Conservation (phyloP, 2,329 filamentous ascomycete genomes). For the Colletotrichum tropicicola region DNA sequence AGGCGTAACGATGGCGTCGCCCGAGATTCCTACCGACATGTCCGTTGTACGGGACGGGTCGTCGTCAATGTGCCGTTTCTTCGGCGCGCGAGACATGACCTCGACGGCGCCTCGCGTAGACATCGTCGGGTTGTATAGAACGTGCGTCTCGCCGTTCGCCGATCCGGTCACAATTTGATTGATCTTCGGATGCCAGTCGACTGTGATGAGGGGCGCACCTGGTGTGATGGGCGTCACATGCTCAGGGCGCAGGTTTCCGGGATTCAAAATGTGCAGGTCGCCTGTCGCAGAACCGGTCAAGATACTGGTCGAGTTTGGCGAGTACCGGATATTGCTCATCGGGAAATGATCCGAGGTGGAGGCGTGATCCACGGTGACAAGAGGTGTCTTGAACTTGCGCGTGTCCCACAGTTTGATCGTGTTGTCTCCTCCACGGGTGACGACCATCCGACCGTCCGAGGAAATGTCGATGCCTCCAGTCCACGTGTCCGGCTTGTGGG, state of each 20-base stretch:
- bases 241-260: slow-evolving; percentile 87
- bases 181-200: slow-evolving; percentile 92
- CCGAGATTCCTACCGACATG: slow-evolving; percentile 81
- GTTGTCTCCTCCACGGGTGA: slow-evolving; percentile 91
- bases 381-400: slow-evolving; percentile 90
- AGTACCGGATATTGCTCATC: slow-evolving; percentile 89
- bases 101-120: slow-evolving; percentile 85
- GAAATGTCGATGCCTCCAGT: slow-evolving; percentile 93
- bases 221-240: slow-evolving; percentile 90
- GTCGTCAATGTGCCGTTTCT: slow-evolving; percentile 95
- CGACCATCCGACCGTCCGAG: slow-evolving; percentile 86
- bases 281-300: slow-evolving; percentile 89
- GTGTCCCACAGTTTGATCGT: slow-evolving; percentile 97
- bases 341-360: slow-evolving; percentile 87
- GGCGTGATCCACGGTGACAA: slow-evolving; percentile 80
- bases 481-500: slow-evolving; percentile 86
- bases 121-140: slow-evolving; percentile 88
- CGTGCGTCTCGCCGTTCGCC: slow-evolving; percentile 86
- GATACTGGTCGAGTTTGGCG: slow-evolving; percentile 83
- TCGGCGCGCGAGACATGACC: slow-evolving; percentile 92
- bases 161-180: slow-evolving; percentile 97
- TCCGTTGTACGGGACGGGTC: slow-evolving; percentile 89
- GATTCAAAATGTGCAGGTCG: slow-evolving; percentile 91
- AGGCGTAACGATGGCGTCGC: slow-evolving; percentile 80
- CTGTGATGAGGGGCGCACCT: slow-evolving; percentile 81